phyloP scores from a whole-genome alignment of 208 protist species.

The Trypanosoma cruzi region DNA sequence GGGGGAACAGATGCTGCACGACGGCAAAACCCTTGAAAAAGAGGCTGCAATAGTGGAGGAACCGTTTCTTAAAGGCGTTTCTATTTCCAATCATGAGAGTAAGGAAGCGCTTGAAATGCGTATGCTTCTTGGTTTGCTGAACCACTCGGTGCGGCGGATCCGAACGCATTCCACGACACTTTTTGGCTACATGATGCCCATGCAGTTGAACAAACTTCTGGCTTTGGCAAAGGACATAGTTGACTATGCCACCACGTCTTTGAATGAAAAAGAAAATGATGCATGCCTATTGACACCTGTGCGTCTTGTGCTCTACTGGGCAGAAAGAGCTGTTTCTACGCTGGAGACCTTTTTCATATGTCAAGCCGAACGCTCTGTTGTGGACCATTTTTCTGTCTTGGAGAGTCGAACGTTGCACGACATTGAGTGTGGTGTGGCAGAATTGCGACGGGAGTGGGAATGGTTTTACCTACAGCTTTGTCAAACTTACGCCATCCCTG shows the following conservation, averaged over 20 bases:
- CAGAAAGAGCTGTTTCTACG: slow-evolving; percentile 25
- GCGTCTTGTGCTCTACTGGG: slow-evolving; percentile 43
- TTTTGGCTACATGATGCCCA: slow-evolving; percentile 14
- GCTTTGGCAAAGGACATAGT: slow-evolving; percentile 28
- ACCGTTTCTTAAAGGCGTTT: background rate
- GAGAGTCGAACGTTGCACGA: slow-evolving; percentile 36
- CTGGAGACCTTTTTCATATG: slow-evolving; percentile 30
- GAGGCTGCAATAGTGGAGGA: background rate
- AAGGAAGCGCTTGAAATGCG: background rate
- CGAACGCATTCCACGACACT: background rate
- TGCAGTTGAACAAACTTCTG: background rate
- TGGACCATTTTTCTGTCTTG: slow-evolving; percentile 32
- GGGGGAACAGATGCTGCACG: background rate
- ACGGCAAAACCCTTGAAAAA: background rate
- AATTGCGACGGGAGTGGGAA: slow-evolving; percentile 62
- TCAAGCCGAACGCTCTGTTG: slow-evolving; percentile 31
- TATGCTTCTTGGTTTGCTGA: background rate
- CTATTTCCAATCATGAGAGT: background rate
- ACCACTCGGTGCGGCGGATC: background rate
- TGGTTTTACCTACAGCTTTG: slow-evolving; percentile 40
- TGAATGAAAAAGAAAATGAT: background rate
- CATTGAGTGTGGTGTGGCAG: slow-evolving; percentile 35
- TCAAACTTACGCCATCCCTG: background rate
- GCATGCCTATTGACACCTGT: slow-evolving; percentile 27
- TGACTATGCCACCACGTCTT: slow-evolving; percentile 17